A percentile compares a stretch with the other conserved stretches of the same genome.
These are phyloP conservation scores for Eutypella sp. DNA, from an alignment of 2,329 filamentous ascomycete genomes.

Conservation along the genomic window DNA sequence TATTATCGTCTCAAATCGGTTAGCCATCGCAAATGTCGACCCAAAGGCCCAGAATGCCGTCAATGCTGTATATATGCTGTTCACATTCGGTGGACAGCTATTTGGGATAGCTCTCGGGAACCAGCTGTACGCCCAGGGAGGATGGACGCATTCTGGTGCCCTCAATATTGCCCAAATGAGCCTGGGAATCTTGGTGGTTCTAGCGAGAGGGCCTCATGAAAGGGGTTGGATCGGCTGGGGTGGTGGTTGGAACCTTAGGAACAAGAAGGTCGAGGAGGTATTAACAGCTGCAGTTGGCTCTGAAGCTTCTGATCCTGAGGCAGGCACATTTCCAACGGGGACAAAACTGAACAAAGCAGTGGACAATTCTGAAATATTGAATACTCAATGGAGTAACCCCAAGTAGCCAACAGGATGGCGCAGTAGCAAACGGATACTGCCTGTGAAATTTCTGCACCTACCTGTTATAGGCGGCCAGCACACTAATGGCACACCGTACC, in stretches of 20 bases:
- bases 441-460: too few relatives aligned
- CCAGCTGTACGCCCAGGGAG: slow-evolving; percentile 24
- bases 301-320: slow-evolving; percentile 9
- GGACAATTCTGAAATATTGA: too few relatives aligned
- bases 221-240: slow-evolving; percentile 28
- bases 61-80: slow-evolving; percentile 32
- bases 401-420: too few relatives aligned
- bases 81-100: slow-evolving; percentile 28
- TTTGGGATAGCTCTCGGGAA: slow-evolving; percentile 29
- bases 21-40: slow-evolving; percentile 26
- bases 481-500: too few relatives aligned
- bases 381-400: not conserved
- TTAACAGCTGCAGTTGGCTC: not conserved
- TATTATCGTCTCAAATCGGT: slow-evolving; percentile 25
- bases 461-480: too few relatives aligned
- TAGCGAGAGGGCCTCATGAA: slow-evolving; percentile 24
- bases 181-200: slow-evolving; percentile 18
- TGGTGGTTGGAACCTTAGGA: slow-evolving; percentile 24
- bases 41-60: slow-evolving; percentile 30
- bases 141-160: slow-evolving; percentile 27
- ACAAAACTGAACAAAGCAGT: too few relatives aligned
- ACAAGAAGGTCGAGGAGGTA: slow-evolving; percentile 9
- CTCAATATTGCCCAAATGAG: slow-evolving; percentile 26
- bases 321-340: too few relatives aligned
- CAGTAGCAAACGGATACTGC: too few relatives aligned